Evolutionary conservation across 495 filamentous ascomycete genomes (phyloP), one percentile per base, ranked within the genome.

Genomic region (Margaritispora aquatica): DNA sequence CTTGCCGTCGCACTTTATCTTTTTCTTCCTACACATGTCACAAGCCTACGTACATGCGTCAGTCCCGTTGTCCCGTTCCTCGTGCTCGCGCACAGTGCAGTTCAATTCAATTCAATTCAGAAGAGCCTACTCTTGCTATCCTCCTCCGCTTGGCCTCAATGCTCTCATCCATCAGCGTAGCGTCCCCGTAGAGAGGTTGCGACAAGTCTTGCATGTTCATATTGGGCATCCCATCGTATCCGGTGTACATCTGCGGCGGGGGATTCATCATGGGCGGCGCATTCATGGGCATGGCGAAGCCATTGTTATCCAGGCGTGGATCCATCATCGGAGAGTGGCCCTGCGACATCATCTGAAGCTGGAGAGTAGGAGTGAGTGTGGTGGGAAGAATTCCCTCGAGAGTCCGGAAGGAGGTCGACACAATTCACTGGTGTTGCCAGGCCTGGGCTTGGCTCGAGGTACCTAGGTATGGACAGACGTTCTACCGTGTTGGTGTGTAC

Each of bases 1-100:
- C 73, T 95, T 96, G 53, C 94, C 94, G 69, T 98, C 95, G 73
- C 94, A 98, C 74, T 97, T 97, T 69, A 98, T 97, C 81, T 98
- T 98, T 79, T 97, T 98, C 76, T 96, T 97, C 62, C 94, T 84
- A 69, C 94, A 98, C 93, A 97, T 96, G 69, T 98, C 94, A 77
- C 94, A 98, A 52, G 94, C 94, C 89, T 93, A 70, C 38, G n/a
- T n/a, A n/a, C n/a, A 58, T 20, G 36, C 22, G 57, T 59, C 57
- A 61, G 51, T 51, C 19, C 20, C 11, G 36, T 27, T 34, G 50
- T 58, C 59, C 66, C 74, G 58, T 71, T 67, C 10, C 47, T 64
- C 27, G n/a, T n/a, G 54, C 54, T 53, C 59, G 26, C n/a, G 51
- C 47, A 29, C n/a, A n/a, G n/a, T n/a, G n/a, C n/a, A n/a, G n/a